Evolutionary conservation across 805 yeast species (phyloP).

Genomic region (Candida hispaniensis): DNA sequence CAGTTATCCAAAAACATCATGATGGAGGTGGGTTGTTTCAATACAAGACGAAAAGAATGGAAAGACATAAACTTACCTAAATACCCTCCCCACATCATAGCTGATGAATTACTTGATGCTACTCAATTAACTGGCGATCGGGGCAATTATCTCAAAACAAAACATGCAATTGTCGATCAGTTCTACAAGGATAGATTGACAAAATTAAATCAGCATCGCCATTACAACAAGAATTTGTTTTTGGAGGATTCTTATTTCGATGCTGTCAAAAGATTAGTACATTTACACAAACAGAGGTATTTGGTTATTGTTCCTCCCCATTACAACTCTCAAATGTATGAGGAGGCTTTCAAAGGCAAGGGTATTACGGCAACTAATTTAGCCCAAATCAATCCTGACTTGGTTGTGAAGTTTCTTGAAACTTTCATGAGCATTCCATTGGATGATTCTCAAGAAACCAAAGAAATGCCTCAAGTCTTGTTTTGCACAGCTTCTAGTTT

Average conservation of each 20-base stretch:
- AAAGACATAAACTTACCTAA: too few species aligned
- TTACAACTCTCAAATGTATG: conserved; percentile 10
- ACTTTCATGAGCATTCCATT: conserved; percentile 6
- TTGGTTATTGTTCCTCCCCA: conserved; percentile 6
- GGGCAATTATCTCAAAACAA: conserved; percentile 4
- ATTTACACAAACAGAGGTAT: conserved; percentile 2
- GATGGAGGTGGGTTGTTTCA: too few species aligned
- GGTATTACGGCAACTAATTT: conserved; percentile 13
- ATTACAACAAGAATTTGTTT: conserved; percentile 8
- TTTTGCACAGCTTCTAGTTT: conserved; percentile 7
- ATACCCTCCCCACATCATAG: too few species aligned
- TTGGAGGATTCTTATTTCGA: conserved; percentile 5
- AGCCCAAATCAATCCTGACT: conserved; percentile 8
- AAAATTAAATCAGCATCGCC: conserved; percentile 2
- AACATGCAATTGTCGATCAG: conserved; percentile 6
- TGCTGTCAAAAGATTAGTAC: conserved; percentile 6
- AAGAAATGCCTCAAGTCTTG: conserved; percentile 9
- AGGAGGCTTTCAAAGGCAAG: conserved; percentile 5
- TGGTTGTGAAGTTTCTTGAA: conserved; percentile 3
- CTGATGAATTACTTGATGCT: conserved; percentile 10
- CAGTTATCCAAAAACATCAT: too few species aligned
- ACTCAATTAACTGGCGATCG: not conserved
- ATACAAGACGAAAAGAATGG: too few species aligned
- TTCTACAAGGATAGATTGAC: conserved; percentile 14
- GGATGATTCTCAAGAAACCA: conserved; percentile 3